phyloP scores from a whole-genome alignment of 2,329 filamentous ascomycete genomes.

The Fusarium hostae region DNA sequence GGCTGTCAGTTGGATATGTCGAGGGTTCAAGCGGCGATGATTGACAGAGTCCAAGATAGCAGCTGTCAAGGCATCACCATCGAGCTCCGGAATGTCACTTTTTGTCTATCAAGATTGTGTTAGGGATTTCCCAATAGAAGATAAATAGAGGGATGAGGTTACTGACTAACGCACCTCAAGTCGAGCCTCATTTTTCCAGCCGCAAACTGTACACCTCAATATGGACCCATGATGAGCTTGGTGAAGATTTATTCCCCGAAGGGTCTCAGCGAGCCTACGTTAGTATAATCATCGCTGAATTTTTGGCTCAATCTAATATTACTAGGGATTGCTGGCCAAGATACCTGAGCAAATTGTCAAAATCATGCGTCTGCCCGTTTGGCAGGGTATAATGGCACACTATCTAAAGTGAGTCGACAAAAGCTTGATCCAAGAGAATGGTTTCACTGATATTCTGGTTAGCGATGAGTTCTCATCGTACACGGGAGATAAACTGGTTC shows the following conservation, averaged over 20 bases:
- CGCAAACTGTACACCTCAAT: not conserved
- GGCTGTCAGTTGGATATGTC: not conserved
- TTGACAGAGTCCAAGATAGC: not conserved
- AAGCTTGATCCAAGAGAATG: rapidly evolving
- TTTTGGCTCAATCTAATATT: not conserved
- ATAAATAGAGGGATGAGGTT: not conserved
- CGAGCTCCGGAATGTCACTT: not conserved
- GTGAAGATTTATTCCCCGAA: not conserved
- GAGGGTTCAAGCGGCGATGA: not conserved
- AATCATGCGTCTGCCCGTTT: not conserved
- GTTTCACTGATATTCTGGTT: not conserved
- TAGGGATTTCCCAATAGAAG: not conserved
- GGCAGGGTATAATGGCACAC: not conserved
- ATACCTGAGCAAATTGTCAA: not conserved
- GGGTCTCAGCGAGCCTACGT: not conserved
- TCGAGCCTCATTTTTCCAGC: not conserved
- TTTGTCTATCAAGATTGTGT: not conserved
- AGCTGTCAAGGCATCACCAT: not conserved
- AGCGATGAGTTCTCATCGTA: not conserved
- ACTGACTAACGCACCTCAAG: not conserved
- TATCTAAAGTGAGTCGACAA: not conserved
- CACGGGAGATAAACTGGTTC: not conserved
- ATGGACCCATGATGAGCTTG: not conserved
- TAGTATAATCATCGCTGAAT: not conserved
- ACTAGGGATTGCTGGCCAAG: not conserved